Evolutionary conservation across 495 filamentous ascomycete genomes (phyloP), one percentile per base, ranked within the genome.

Genomic region (Talaromyces thailandensis): DNA sequence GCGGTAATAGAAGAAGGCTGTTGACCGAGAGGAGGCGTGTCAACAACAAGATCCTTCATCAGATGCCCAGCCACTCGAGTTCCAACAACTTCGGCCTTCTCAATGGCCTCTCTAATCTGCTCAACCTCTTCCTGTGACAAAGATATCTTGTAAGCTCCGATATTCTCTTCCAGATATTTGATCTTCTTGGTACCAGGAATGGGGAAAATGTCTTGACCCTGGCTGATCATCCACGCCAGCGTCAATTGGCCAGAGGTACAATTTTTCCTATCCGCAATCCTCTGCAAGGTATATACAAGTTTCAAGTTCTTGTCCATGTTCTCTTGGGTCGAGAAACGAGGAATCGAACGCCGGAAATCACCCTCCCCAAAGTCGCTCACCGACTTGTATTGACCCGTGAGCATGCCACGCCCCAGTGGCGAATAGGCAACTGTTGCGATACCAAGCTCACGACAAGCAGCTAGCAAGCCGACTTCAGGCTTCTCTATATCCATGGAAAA

Each of bases 101-200:
- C 63, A 24, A 65, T 50, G 31, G 56, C 16, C 25, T 52, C 53
- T 29, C 82, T 67, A 37, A 85, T 75, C 61, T 78, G 72, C 23
- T 64, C 63, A 37, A 75, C 71, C 56, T 87, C 83, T 31, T 76
- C 73, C 0, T 65, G 66, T 0, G 69, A 77, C 26, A 87, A 58
- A 1, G 58, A 37, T 4, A 86, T 66, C 6, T 79, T 40, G 8
- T 81, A 24, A 4, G 82, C 76, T 3, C 65, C 79, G 7, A 76
- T 53, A 66, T 87, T 88, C 69, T 87, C 79, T 63, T 84, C 81
- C n/a, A 87, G 64, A 37, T 83, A 80, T 61, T 76, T 78, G 52
- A 80, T 71, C 62, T 72, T 79, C 70, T 77, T 86, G 5, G 84
- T 87, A 4, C 85, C 77, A 0, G 84, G 83, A 66, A 84, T 84